A percentile compares a stretch with the other conserved stretches of the same genome.
Conservation (phyloP, 2,329 filamentous ascomycete species). For the Colletotrichum sp. region DNA sequence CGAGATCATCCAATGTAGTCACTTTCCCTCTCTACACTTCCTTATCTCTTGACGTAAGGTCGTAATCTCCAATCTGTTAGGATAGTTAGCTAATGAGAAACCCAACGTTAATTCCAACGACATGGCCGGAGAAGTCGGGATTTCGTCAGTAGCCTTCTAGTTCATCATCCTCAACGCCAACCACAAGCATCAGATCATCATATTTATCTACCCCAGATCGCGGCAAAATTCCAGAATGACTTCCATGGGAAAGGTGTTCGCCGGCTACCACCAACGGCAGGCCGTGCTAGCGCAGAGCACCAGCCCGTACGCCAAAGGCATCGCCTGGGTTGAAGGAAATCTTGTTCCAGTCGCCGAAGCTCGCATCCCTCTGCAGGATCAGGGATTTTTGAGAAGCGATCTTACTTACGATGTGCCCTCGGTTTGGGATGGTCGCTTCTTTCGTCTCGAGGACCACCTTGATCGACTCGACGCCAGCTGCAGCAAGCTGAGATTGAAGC, state of each 20-base stretch:
- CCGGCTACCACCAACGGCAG: not conserved
- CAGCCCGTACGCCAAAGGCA: constrained; percentile 45
- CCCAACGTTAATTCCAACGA: not conserved
- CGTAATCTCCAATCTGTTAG: not conserved
- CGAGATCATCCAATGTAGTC: not conserved
- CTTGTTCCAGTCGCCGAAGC: constrained; percentile 48
- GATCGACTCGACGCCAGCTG: constrained; percentile 47
- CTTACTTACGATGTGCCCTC: constrained; percentile 57
- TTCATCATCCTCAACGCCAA: not conserved
- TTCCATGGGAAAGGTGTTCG: constrained; percentile 45
- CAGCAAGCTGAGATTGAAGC: constrained; percentile 46
- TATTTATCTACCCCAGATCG: not conserved
- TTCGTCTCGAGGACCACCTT: constrained; percentile 56
- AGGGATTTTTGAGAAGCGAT: constrained; percentile 58
- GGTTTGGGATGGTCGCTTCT: constrained; percentile 57
- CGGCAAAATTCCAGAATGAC: constrained; percentile 33
- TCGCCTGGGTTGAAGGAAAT: constrained; percentile 52
- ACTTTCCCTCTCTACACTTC: not conserved
- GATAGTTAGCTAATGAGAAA: not conserved
- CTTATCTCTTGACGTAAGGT: not conserved
- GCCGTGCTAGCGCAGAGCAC: not conserved
- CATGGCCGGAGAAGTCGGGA: not conserved
- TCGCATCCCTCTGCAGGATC: constrained; percentile 53
- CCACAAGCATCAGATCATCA: not conserved
- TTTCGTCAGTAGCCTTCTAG: not conserved